phyloP scores from a whole-genome alignment of 2,329 filamentous ascomycete species.

The Septoria petroselini region DNA sequence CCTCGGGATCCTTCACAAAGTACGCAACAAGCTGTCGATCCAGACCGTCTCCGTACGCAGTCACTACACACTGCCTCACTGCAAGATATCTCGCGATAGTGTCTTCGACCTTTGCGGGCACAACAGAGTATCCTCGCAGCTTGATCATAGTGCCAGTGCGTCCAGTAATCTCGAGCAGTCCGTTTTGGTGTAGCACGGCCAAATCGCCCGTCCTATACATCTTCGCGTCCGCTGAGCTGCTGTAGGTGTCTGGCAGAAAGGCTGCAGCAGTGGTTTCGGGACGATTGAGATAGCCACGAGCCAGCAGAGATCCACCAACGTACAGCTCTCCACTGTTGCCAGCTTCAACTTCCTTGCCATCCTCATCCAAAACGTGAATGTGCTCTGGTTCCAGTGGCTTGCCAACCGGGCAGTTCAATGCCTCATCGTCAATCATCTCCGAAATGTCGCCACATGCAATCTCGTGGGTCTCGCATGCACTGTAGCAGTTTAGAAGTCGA shows the following conservation, averaged over 20 bases:
- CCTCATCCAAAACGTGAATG: slow-evolving; percentile 70
- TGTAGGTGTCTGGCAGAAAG: slow-evolving; percentile 66
- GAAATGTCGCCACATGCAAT: slow-evolving; percentile 73
- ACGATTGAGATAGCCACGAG: slow-evolving; percentile 74
- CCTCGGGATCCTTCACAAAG: slow-evolving; percentile 65
- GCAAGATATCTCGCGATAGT: slow-evolving; percentile 67
- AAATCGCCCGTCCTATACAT: slow-evolving; percentile 75
- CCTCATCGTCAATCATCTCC: slow-evolving; percentile 60
- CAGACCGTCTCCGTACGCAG: slow-evolving; percentile 71
- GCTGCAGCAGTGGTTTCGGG: slow-evolving; percentile 72
- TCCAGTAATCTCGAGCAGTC: slow-evolving; percentile 70
- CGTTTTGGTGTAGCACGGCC: slow-evolving; percentile 64
- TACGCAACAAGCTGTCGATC: slow-evolving; percentile 75
- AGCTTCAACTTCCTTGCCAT: slow-evolving; percentile 59
- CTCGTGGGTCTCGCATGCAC: slow-evolving; percentile 78
- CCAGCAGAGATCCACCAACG: slow-evolving; percentile 69
- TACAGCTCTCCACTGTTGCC: slow-evolving; percentile 70
- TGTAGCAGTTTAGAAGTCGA: slow-evolving; percentile 75
- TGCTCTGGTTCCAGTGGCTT: slow-evolving; percentile 64
- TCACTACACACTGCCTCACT: slow-evolving; percentile 67
- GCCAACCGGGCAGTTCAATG: slow-evolving; percentile 70
- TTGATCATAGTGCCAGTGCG: slow-evolving; percentile 79
- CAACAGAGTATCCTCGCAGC: slow-evolving; percentile 72
- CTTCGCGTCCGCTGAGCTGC: slow-evolving; percentile 56
- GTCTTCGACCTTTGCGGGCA: slow-evolving; percentile 72